phyloP scores from a whole-genome alignment of 208 protist genomes.

The Trypanosomatidae sp. region DNA sequence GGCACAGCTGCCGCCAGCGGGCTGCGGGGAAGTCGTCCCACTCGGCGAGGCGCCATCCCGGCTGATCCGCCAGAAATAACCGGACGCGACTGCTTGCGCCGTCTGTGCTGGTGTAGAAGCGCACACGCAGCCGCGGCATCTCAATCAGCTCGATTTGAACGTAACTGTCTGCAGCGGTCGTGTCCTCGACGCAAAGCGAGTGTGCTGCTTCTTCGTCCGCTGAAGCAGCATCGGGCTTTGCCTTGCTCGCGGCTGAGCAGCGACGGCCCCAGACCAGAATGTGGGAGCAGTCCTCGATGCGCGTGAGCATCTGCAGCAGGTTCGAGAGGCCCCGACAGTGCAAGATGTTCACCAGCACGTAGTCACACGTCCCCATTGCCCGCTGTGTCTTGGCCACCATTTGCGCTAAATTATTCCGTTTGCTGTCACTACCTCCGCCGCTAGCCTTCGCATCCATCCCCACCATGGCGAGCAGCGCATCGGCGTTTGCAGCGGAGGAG shows the following conservation, averaged over 20 bases:
- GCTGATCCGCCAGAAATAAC: constrained; percentile 78
- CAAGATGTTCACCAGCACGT: constrained; percentile 50
- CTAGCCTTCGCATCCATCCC: constrained; percentile 10
- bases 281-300: constrained; percentile 87
- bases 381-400: constrained; percentile 13
- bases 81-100: constrained; percentile 36
- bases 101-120: constrained; percentile 70
- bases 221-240: background rate
- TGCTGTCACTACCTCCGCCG: background rate
- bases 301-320: constrained; percentile 54
- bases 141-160: constrained; percentile 77
- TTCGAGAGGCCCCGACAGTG: constrained; percentile 33
- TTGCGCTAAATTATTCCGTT: background rate
- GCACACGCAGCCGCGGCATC: constrained; percentile 88
- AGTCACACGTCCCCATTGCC: constrained; percentile 20
- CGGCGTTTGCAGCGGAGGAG: constrained; percentile 9
- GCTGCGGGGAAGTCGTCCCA: constrained; percentile 30
- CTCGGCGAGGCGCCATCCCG: constrained; percentile 70
- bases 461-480: constrained; percentile 15
- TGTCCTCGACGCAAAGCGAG: constrained; percentile 12
- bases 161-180: background rate
- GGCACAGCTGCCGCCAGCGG: constrained; percentile 26
- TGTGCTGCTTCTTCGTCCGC: background rate
- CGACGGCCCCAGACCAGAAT: constrained; percentile 78
- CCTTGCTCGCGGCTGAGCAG: constrained; percentile 2